Conservation (phyloP, 228 moss, liverwort and hornwort species). For the Sphagnum fallax region DNA sequence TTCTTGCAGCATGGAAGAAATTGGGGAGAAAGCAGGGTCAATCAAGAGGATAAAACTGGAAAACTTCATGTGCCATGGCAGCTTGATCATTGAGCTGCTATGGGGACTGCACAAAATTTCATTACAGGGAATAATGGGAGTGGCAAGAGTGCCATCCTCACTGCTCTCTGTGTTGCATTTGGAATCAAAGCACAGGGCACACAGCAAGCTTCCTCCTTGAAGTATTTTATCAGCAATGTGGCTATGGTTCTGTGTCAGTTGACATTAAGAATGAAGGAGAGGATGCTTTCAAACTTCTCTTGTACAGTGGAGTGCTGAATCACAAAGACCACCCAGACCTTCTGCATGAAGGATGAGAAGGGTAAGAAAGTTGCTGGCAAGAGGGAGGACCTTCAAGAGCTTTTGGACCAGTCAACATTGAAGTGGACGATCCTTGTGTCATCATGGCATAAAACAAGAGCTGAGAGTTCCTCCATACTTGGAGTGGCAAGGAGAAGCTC, state of each 20-base stretch:
- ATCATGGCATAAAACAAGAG: conserved; percentile 98
- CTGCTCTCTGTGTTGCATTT: conserved; percentile 89
- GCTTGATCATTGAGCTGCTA: conserved; percentile 55
- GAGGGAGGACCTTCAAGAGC: conserved; percentile 72
- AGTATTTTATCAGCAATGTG: conserved; percentile 91
- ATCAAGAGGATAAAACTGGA: conserved; percentile 68
- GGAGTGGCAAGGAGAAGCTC: conserved; percentile 82
- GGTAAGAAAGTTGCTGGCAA: conserved; percentile 70
- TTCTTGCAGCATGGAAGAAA: too few relatives aligned
- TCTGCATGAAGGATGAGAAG: conserved; percentile 56
- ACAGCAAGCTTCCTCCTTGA: conserved; percentile 81
- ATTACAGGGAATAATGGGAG: conserved; percentile 98
- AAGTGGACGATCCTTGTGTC: conserved; percentile 96
- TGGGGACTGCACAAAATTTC: conserved; percentile 73
- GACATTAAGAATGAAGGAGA: conserved; percentile 83
- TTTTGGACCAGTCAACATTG: conserved; percentile 94
- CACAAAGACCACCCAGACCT: conserved; percentile 46
- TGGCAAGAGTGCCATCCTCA: conserved; percentile 97
- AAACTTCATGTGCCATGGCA: conserved; percentile 96
- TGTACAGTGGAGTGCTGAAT: conserved; percentile 89
- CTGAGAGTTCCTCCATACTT: conserved; percentile 85
- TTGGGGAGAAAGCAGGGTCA: conserved; percentile 49
- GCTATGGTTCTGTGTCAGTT: conserved; percentile 55
- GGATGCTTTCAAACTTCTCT: conserved; percentile 64
- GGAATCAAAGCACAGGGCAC: conserved; percentile 93